Percentiles rank a stretch among this genome's conserved stretches.
Conservation (phyloP, 148 eudicot genomes). For the Pouteria glomerata region DNA sequence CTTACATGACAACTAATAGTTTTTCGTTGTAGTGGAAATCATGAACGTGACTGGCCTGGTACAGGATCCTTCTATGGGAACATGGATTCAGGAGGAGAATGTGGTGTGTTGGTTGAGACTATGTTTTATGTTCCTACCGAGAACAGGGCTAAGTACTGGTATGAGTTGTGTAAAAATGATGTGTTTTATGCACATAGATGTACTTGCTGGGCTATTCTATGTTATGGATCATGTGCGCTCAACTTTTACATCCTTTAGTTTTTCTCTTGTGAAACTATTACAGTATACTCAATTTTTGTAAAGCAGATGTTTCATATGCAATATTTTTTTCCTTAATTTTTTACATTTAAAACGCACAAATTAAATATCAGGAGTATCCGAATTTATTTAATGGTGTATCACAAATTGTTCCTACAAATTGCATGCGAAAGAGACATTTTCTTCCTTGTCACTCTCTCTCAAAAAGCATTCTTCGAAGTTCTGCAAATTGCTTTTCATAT, state of each 20-base stretch:
- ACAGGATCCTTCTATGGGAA: slow-evolving; percentile 64
- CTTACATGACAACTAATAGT: neutral
- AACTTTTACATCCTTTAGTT: neutral
- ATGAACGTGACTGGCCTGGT: slow-evolving; percentile 87
- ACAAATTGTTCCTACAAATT: neutral
- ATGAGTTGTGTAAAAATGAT: neutral
- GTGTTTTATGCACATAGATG: neutral
- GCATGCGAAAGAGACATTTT: neutral
- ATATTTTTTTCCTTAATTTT: too few species aligned
- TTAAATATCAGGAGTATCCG: neutral
- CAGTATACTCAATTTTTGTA: neutral
- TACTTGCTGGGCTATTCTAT: neutral
- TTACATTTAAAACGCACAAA: neutral
- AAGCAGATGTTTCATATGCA: too few species aligned
- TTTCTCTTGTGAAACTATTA: neutral
- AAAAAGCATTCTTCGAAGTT: neutral
- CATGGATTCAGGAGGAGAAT: slow-evolving; percentile 83
- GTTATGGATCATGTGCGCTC: neutral
- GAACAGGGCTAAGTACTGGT: slow-evolving; percentile 83
- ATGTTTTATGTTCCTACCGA: slow-evolving; percentile 79
- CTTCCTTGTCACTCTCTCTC: too few species aligned
- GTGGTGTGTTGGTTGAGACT: slow-evolving; percentile 83
- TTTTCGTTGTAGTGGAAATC: slow-evolving; percentile 59
- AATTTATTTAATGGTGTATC: neutral
- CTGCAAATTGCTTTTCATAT: neutral